Percentiles rank a stretch among this genome's conserved stretches.
phyloP scores from a whole-genome alignment of 2,329 filamentous ascomycete genomes.

The Diaporthe longicolla region DNA sequence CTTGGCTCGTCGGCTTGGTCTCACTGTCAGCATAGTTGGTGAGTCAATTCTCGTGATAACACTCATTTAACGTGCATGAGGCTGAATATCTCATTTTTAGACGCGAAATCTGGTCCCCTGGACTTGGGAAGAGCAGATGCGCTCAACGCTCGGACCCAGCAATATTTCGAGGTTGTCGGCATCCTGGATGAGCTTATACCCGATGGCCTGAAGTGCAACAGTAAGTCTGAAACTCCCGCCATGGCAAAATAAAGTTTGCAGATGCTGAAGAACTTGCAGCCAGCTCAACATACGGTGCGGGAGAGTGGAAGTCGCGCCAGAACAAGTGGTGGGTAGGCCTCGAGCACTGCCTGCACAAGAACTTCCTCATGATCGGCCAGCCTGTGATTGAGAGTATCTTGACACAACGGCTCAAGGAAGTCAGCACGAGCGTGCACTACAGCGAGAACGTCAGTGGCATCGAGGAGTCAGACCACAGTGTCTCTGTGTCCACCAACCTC shows the following conservation, averaged over 20 bases:
- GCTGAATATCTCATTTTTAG: constrained; percentile 44
- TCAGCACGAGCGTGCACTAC: constrained; percentile 51
- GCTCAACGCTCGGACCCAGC: constrained; percentile 63
- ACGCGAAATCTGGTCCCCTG: constrained; percentile 56
- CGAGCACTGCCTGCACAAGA: constrained; percentile 60
- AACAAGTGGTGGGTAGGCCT: constrained; percentile 63
- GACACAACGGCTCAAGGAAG: constrained; percentile 50
- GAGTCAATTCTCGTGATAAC: neutral
- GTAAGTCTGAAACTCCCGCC: constrained; percentile 46
- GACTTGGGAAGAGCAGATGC: constrained; percentile 62
- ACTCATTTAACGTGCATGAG: neutral
- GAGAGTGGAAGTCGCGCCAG: constrained; percentile 62
- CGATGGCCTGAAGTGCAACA: constrained; percentile 63
- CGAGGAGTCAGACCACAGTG: constrained; percentile 47
- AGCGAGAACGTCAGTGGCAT: constrained; percentile 54
- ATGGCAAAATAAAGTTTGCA: rapidly evolving
- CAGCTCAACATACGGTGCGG: constrained; percentile 61
- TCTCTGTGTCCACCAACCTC: constrained; percentile 49
- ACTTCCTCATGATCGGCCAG: constrained; percentile 66
- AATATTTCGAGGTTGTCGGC: constrained; percentile 61
- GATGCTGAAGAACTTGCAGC: neutral
- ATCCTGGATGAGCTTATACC: constrained; percentile 59
- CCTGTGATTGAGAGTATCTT: constrained; percentile 59
- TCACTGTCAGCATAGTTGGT: constrained; percentile 58
- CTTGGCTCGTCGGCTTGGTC: constrained; percentile 57